Conservation (phyloP, 2,329 filamentous ascomycete species). For the Hymenoscyphus albidus region DNA sequence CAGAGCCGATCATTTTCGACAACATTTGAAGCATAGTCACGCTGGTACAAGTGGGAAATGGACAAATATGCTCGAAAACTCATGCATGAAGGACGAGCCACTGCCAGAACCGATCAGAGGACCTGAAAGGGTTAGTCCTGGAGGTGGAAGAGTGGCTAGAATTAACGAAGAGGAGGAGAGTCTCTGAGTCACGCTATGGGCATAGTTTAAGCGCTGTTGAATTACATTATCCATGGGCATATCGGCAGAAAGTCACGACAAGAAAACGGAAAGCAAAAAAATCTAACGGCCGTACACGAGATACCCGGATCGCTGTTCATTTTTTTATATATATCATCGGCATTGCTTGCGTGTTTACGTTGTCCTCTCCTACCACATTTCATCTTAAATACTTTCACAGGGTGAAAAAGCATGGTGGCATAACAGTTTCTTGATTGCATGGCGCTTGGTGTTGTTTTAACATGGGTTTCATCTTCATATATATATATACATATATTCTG, state of each 20-base stretch:
- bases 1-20: constrained; percentile 93
- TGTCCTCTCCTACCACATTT: constrained; percentile 9
- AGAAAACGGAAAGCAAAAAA: constrained; percentile 16
- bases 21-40: constrained; percentile 97
- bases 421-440: constrained; percentile 12
- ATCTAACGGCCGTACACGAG: constrained; percentile 27
- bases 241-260: constrained; percentile 8
- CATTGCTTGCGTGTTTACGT: constrained; percentile 28
- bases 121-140: constrained; percentile 30
- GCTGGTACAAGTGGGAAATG: constrained; percentile 95
- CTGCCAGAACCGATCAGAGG: constrained; percentile 42
- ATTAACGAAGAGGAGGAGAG: constrained; percentile 35
- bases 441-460: constrained; percentile 19
- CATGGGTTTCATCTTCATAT: background rate
- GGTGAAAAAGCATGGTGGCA: constrained; percentile 12
- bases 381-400: constrained; percentile 14
- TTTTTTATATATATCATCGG: constrained; percentile 8
- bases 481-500: background rate
- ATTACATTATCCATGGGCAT: constrained; percentile 3
- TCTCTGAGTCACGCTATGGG: constrained; percentile 14
- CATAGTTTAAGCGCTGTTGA: constrained; percentile 7
- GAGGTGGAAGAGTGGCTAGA: constrained; percentile 25
- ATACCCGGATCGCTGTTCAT: constrained; percentile 28
- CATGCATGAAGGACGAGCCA: constrained; percentile 88
- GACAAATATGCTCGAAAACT: constrained; percentile 97